Base-by-base conservation (phyloP, 805 yeast species). In the Isabelozyma heimii region DNA sequence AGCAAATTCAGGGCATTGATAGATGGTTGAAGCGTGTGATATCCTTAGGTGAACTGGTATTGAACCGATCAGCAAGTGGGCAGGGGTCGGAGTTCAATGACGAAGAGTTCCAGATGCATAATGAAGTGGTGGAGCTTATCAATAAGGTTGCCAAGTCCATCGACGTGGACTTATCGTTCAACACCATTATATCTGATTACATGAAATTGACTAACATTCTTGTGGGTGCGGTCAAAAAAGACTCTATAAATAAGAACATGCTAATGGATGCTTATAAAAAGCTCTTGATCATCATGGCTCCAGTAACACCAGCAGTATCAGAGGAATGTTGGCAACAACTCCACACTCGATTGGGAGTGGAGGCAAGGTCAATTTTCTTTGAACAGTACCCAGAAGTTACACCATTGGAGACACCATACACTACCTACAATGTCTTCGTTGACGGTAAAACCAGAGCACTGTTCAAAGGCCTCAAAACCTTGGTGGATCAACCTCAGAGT, bases 181-280 rank as follows among this genome's bases (percentile, higher is more conserved):
- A 94, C 65, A 91, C 97, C 0, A 83, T 90, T 1, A 80, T 94
- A 20, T 89, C 97, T 0, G 95, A 91, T 61, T 87, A 83, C 59
- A 92, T 91, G 97, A 94, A 91, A 60, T 64, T 85, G 44, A 86
- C 95, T 9, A 68, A 83, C 56, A 55, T 73, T 1, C 56, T 88
- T 14, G 59, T 64, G 2, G 53, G 62, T 2, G 76, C 79, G 0
- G 40, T 72, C 3, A 75, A 76, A 37, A 56, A 66, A 0, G 53
- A 62, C 5, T 17, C 39, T 1, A 67, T 81, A 8, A 63, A 69
- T 40, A 52, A 63, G 0, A 69, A 67, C 0, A 51, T 89, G n/a
- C 56, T 81, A 9, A 53, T 79, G 49, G 76, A 80, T 42, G 67
- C 80, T 1, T 77, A 77, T 50, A 71, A 76, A 53, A 81, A 79